Percentiles rank a stretch among this genome's conserved stretches.
phyloP scores from a whole-genome alignment of 2,329 filamentous ascomycete species.

The Epicoccum nigrum region DNA sequence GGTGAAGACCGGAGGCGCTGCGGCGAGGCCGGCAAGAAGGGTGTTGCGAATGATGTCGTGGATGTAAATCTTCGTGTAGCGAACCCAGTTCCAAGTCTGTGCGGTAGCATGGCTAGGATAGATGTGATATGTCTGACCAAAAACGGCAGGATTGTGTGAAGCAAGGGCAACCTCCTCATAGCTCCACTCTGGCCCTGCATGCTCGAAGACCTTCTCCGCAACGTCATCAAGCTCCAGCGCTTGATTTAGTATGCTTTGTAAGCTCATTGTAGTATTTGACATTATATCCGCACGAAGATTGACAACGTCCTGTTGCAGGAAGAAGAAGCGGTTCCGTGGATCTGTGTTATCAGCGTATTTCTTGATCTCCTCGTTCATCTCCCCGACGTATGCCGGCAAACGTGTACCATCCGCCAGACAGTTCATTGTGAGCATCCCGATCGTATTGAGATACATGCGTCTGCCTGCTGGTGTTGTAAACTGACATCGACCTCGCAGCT shows the following conservation, averaged over 20 bases:
- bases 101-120: constrained; percentile 36
- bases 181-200: constrained; percentile 27
- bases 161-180: constrained; percentile 24
- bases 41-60: constrained; percentile 45
- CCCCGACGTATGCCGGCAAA: constrained; percentile 33
- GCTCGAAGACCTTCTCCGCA: constrained; percentile 29
- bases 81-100: constrained; percentile 44
- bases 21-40: constrained; percentile 34
- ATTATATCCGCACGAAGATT: constrained; percentile 38
- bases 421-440: constrained; percentile 36
- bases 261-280: constrained; percentile 16
- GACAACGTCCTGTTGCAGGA: constrained; percentile 34
- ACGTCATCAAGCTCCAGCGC: constrained; percentile 34
- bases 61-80: constrained; percentile 42
- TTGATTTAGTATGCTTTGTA: constrained; percentile 31
- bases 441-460: constrained; percentile 41
- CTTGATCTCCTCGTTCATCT: constrained; percentile 32
- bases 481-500: constrained; percentile 38
- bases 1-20: constrained; percentile 33
- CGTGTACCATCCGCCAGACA: constrained; percentile 34
- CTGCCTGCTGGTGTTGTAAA: constrained; percentile 37
- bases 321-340: constrained; percentile 37
- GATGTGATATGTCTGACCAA: constrained; percentile 39
- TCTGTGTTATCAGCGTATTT: constrained; percentile 29
- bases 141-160: constrained; percentile 20